Evolutionary conservation across 2,329 filamentous ascomycete genomes (phyloP).

Genomic region (Lachnellula hyalina): DNA sequence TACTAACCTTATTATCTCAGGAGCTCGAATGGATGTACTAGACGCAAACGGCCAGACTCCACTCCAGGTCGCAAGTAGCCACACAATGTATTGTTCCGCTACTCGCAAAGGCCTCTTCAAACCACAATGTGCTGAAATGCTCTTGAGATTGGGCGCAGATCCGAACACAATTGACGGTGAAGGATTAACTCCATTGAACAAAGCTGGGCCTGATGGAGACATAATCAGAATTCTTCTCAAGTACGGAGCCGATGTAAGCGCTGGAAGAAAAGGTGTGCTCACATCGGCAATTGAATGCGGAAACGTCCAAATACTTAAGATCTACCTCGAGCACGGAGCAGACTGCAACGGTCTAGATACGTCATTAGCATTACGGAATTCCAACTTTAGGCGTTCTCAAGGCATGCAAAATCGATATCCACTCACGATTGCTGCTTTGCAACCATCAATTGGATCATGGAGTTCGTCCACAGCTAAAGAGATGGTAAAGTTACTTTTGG

Average conservation of each 20-base stretch:
- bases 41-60: background rate
- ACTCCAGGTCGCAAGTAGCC: conserved; percentile 1
- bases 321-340: background rate
- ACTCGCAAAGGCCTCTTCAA: background rate
- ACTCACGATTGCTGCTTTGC: background rate
- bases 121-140: background rate
- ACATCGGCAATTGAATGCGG: background rate
- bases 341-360: conserved; percentile 4
- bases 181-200: conserved; percentile 1
- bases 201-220: background rate
- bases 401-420: background rate
- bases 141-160: conserved; percentile 5
- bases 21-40: background rate
- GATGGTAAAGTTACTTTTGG: background rate
- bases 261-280: background rate
- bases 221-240: conserved; percentile 2
- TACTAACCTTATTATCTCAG: background rate
- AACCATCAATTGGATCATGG: background rate
- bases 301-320: background rate
- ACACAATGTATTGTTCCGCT: background rate
- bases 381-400: background rate
- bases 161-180: background rate
- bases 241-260: conserved; percentile 5
- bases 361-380: background rate
- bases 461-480: background rate